Base-by-base conservation (phyloP, 257 asterid species). In the Ligustrum vulgare region DNA sequence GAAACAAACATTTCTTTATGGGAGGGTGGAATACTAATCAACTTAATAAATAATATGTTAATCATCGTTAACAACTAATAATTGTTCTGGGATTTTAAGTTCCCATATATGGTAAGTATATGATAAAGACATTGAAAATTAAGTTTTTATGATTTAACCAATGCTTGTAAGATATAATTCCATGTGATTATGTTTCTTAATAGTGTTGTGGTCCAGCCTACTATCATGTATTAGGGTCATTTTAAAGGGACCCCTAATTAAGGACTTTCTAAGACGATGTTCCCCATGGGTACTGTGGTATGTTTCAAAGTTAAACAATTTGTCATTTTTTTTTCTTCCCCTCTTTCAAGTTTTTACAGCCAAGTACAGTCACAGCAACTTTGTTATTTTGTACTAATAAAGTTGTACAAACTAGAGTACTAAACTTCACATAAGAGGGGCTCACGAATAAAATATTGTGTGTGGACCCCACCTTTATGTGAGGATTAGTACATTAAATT, bases 161-260 rank as follows among this genome's bases (percentile, higher is more conserved):
- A 84, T 84, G 83, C 79, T 88, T 85, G 82, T 75, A 80, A 70
- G 87, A 83, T 77, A 72, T 41, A 41, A 7, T 41, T 86, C 84
- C 96, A 91, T 87, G 96, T 91, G 94, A 78, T 86, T 89, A 82
- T 91, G 96, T 89, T 87, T 87, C 91, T 83, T 67, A 76, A 75
- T 67, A 76, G 64, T 76, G 67, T 64, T 62, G 70, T 87, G 90
- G 89, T 80, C 93, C 96, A 78, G 5, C 75, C 83, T 81, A 86
- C 70, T 72, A 77, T 79, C n/a, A 79, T 80, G 77, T 75, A 73
- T 77, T 85, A 85, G 70, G 86, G 91, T 87, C 94, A 82, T 80
- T 84, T 84, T 91, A 72, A 67, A 58, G 75, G 91, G 88, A 80
- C 88, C 86, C 82, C 80, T n/a, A 47, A 70, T 70, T 75, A 76